Evolutionary conservation across 2,329 filamentous ascomycete species (phyloP).

Genomic region (Ceratocystis destructans): DNA sequence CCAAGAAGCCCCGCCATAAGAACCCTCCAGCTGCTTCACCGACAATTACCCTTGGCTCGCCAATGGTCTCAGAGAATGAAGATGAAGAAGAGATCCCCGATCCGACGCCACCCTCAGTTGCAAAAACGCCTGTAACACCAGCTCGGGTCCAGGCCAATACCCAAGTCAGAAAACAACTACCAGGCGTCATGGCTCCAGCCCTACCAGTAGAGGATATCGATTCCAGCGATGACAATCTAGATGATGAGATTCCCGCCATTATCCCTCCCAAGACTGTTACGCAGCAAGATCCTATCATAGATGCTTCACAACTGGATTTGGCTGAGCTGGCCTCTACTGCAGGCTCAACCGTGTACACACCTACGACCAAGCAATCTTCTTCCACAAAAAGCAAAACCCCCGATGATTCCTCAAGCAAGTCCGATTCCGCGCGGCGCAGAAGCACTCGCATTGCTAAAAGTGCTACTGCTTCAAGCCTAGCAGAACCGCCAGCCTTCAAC

Average conservation of each 20-base stretch:
- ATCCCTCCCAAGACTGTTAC: not conserved
- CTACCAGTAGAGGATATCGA: conserved; percentile 18
- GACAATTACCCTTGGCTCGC: conserved; percentile 8
- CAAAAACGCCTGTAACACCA: not conserved
- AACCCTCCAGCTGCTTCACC: not conserved
- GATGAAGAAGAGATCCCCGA: not conserved
- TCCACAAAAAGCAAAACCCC: not conserved
- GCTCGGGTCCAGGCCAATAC: not conserved
- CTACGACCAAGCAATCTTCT: not conserved
- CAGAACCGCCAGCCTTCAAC: not conserved
- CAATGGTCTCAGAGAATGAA: conserved; percentile 6
- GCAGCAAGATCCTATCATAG: not conserved
- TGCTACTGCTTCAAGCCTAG: not conserved
- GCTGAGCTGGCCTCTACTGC: not conserved
- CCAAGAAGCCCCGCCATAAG: not conserved
- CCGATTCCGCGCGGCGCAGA: not conserved
- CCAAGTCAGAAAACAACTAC: not conserved
- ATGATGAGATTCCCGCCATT: conserved; percentile 3
- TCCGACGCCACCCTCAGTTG: not conserved
- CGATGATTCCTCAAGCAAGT: not conserved
- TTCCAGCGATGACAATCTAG: conserved; percentile 18
- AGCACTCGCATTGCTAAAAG: not conserved
- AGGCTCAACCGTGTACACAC: not conserved
- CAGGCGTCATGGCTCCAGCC: not conserved
- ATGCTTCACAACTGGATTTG: not conserved